Conservation (phyloP, 805 yeast species). For the Isabelozyma pseudorhagii region DNA sequence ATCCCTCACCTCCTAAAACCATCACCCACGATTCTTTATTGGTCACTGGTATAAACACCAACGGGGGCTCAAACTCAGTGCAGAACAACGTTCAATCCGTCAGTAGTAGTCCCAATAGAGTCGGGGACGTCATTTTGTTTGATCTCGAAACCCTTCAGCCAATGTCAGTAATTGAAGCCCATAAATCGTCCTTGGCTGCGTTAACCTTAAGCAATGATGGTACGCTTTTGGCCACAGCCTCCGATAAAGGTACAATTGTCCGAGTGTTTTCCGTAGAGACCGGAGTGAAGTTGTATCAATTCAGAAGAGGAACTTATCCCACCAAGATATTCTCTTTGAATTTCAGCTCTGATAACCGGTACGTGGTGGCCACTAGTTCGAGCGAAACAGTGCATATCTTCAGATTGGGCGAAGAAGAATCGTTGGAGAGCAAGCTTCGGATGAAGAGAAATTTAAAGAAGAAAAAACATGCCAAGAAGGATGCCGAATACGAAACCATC, state of each 20-base stretch:
- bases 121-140: slow-evolving; percentile 75
- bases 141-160: slow-evolving; percentile 76
- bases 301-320: slow-evolving; percentile 83
- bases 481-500: slow-evolving; percentile 21
- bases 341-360: slow-evolving; percentile 67
- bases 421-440: slow-evolving; percentile 35
- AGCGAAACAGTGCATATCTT: slow-evolving; percentile 93
- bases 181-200: slow-evolving; percentile 70
- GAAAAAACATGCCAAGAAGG: slow-evolving; percentile 3
- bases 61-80: slow-evolving; percentile 37
- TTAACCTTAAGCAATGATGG: slow-evolving; percentile 75
- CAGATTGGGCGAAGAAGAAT: slow-evolving; percentile 57
- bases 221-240: slow-evolving; percentile 79
- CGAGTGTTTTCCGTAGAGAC: slow-evolving; percentile 71
- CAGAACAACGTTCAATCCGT: slow-evolving; percentile 39
- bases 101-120: slow-evolving; percentile 40
- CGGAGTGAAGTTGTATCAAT: slow-evolving; percentile 64
- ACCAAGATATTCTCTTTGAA: slow-evolving; percentile 74
- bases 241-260: slow-evolving; percentile 85
- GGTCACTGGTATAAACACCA: slow-evolving; percentile 38
- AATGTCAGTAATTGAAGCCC: slow-evolving; percentile 79
- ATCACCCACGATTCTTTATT: slow-evolving; percentile 40
- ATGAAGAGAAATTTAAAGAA: slow-evolving; percentile 17
- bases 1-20: slow-evolving; percentile 72
- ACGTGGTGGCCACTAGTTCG: slow-evolving; percentile 80